Conservation (phyloP, 1,284 basidiomycete genomes). For the Ustilago curta region DNA sequence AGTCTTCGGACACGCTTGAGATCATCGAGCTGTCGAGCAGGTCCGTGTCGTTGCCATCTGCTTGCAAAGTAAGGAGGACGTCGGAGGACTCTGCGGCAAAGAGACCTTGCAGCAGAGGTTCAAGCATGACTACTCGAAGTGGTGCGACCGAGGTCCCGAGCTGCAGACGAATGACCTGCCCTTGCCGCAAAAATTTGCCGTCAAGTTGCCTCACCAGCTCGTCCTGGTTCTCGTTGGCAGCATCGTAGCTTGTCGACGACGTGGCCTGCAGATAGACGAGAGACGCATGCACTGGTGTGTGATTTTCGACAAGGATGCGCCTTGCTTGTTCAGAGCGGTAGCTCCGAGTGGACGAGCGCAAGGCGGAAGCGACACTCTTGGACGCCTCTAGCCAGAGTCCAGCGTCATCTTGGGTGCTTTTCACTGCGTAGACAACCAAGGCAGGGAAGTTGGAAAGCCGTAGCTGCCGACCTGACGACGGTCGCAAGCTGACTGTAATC, state of each 20-base stretch:
- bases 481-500: conserved; percentile 29
- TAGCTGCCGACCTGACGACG: conserved; percentile 17
- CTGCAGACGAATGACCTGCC: conserved; percentile 32
- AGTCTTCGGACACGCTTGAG: conserved; percentile 28
- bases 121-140: conserved; percentile 55
- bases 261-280: conserved; percentile 53
- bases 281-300: conserved; percentile 39
- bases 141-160: conserved; percentile 7
- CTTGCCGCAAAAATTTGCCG: conserved; percentile 51
- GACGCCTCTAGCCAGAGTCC: conserved; percentile 42
- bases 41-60: conserved; percentile 21
- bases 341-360: conserved; percentile 14
- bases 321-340: conserved; percentile 23
- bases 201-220: conserved; percentile 33
- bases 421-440: conserved; percentile 21
- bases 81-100: conserved; percentile 39
- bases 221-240: conserved; percentile 28
- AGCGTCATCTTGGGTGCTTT: conserved; percentile 17
- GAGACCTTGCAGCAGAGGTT: conserved; percentile 62
- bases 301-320: conserved; percentile 20
- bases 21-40: conserved; percentile 29
- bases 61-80: conserved; percentile 45
- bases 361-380: conserved; percentile 16
- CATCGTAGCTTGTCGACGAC: conserved; percentile 33
- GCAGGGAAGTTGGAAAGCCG: conserved; percentile 26